These are phyloP conservation scores for Auricularia heimuer DNA, from an alignment of 768 basidiomycete species.

Conservation along the genomic window DNA sequence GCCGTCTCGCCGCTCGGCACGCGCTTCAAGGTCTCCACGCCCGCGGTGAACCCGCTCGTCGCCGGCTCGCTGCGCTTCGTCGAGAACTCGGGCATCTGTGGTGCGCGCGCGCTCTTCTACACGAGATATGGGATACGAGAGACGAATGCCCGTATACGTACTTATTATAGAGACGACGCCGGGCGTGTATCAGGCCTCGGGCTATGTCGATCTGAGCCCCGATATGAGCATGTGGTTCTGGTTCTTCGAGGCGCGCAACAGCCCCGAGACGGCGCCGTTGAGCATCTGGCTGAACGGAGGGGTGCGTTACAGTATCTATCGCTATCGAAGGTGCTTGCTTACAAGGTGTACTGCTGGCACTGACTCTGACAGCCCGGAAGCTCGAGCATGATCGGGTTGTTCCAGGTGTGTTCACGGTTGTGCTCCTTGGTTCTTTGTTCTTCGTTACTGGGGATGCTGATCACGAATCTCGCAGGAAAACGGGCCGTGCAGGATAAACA, in stretches of 20 bases:
- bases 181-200: conserved; percentile 52
- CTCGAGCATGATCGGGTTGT: conserved; percentile 55
- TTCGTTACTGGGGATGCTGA: not conserved
- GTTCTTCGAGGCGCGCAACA: conserved; percentile 58
- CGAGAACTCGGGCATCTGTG: conserved; percentile 55
- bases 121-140: too few species aligned
- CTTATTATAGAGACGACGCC: conserved; percentile 38
- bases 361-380: conserved; percentile 36
- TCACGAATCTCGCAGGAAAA: conserved; percentile 31
- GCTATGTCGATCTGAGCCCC: conserved; percentile 50
- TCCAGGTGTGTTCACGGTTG: conserved; percentile 32
- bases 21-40: not conserved
- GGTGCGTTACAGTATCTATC: conserved; percentile 12
- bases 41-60: not conserved
- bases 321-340: not conserved
- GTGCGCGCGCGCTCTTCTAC: conserved; percentile 20
- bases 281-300: conserved; percentile 57
- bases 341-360: not conserved
- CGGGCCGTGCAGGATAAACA: conserved; percentile 51
- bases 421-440: conserved; percentile 11
- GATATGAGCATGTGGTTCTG: conserved; percentile 61
- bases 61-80: conserved; percentile 40
- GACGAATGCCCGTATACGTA: not conserved
- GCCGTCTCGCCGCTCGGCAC: not conserved
- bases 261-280: conserved; percentile 51